A percentile compares a stretch with the other conserved stretches of the same genome.
These are phyloP conservation scores for Diophrys appendiculata DNA, from an alignment of 73 alveolate species.

Conservation along the genomic window DNA sequence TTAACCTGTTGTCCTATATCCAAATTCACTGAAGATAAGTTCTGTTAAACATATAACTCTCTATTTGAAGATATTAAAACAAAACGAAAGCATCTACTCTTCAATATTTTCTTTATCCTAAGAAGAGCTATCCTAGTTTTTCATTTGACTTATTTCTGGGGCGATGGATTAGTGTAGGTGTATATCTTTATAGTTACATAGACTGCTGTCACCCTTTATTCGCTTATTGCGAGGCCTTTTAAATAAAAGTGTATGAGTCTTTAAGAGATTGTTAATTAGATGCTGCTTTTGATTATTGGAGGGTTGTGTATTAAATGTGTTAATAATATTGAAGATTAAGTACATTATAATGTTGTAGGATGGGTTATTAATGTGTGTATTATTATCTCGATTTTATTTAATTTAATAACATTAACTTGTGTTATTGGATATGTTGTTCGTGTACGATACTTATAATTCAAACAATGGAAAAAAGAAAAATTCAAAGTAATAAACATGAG, in stretches of 20 bases:
- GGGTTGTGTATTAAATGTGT: neutral
- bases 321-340: neutral
- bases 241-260: too few relatives aligned
- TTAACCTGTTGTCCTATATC: too few relatives aligned
- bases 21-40: too few relatives aligned
- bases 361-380: neutral
- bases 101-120: neutral
- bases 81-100: neutral
- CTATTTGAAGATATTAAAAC: too few relatives aligned
- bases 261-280: neutral
- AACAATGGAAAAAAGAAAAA: too few relatives aligned
- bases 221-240: neutral
- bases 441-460: too few relatives aligned
- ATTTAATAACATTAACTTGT: too few relatives aligned
- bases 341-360: neutral
- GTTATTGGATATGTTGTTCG: too few relatives aligned
- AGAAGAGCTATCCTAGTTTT: neutral
- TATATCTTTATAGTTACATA: neutral
- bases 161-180: neutral
- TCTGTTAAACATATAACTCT: too few relatives aligned
- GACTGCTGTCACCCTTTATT: neutral
- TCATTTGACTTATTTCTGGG: neutral
- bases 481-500: too few relatives aligned
- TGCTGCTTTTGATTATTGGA: neutral
- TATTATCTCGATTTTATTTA: too few relatives aligned